phyloP scores from a whole-genome alignment of 1,284 basidiomycete species.

The Heterobasidion parviporum region DNA sequence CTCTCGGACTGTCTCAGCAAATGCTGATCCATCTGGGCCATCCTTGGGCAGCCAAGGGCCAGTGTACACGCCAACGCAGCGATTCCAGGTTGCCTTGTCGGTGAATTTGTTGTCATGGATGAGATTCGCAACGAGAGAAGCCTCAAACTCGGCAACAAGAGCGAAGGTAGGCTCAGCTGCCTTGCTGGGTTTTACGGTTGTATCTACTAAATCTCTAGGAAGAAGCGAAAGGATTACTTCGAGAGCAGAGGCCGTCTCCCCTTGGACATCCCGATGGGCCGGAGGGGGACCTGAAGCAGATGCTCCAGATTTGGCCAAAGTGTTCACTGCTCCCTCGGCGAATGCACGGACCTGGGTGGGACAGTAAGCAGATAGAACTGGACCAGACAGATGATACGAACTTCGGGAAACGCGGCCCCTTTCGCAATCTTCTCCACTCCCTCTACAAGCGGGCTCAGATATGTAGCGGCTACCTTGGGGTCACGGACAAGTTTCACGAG shows the following conservation, averaged over 20 bases:
- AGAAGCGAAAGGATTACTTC: constrained; percentile 54
- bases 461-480: constrained; percentile 83
- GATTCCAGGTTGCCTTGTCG: constrained; percentile 62
- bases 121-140: constrained; percentile 72
- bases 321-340: constrained; percentile 72
- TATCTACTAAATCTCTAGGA: constrained; percentile 38
- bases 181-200: constrained; percentile 38
- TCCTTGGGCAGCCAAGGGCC: constrained; percentile 52
- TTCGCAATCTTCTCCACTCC: constrained; percentile 90
- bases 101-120: constrained; percentile 62
- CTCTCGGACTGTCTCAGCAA: constrained; percentile 58
- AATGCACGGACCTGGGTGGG: constrained; percentile 75
- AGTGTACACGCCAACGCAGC: constrained; percentile 67
- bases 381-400: constrained; percentile 21
- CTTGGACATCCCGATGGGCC: constrained; percentile 57
- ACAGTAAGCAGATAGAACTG: constrained; percentile 9
- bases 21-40: constrained; percentile 34
- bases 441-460: constrained; percentile 84
- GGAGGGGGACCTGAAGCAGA: constrained; percentile 60
- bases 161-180: constrained; percentile 42
- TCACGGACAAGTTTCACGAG: constrained; percentile 96
- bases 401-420: constrained; percentile 94
- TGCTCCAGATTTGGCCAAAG: constrained; percentile 75
- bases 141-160: constrained; percentile 59
- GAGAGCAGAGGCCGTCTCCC: constrained; percentile 50